Evolutionary conservation across 2,329 filamentous ascomycete species (phyloP).

Genomic region (Grosmannia serpens): DNA sequence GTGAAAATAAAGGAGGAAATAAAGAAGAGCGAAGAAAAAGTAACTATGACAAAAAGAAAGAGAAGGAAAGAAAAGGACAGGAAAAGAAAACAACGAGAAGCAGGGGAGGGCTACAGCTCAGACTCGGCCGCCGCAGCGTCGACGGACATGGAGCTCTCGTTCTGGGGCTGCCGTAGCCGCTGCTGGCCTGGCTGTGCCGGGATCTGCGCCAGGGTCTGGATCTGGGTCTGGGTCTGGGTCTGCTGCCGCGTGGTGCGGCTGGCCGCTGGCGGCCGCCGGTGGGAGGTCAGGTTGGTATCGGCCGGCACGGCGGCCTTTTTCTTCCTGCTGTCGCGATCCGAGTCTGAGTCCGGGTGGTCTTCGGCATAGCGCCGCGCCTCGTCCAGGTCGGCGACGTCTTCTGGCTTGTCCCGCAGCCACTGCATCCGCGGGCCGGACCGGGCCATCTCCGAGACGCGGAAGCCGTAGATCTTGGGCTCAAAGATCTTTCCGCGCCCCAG

Average conservation of each 20-base stretch:
- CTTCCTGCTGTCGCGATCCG: slow-evolving; percentile 33
- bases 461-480: slow-evolving; percentile 92
- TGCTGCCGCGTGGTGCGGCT: slow-evolving; percentile 27
- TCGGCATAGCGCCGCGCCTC: slow-evolving; percentile 51
- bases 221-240: slow-evolving; percentile 4
- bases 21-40: not conserved
- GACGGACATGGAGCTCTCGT: slow-evolving; percentile 45
- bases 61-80: not conserved
- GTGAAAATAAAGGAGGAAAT: not conserved
- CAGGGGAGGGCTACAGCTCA: slow-evolving; percentile 28
- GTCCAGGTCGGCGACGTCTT: slow-evolving; percentile 70
- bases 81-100: not conserved
- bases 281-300: slow-evolving; percentile 14
- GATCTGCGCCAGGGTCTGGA: not conserved
- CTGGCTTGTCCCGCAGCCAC: slow-evolving; percentile 80
- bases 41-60: not conserved
- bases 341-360: slow-evolving; percentile 44
- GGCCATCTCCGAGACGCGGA: slow-evolving; percentile 83
- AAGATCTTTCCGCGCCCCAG: slow-evolving; percentile 77
- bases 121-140: slow-evolving; percentile 47
- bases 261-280: slow-evolving; percentile 32
- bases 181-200: slow-evolving; percentile 9
- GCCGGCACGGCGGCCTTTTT: slow-evolving; percentile 24
- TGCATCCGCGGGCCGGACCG: slow-evolving; percentile 90
- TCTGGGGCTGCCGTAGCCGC: slow-evolving; percentile 37